Base-by-base conservation (phyloP, 129 eudicot species). In the Tanacetum coccineum region DNA sequence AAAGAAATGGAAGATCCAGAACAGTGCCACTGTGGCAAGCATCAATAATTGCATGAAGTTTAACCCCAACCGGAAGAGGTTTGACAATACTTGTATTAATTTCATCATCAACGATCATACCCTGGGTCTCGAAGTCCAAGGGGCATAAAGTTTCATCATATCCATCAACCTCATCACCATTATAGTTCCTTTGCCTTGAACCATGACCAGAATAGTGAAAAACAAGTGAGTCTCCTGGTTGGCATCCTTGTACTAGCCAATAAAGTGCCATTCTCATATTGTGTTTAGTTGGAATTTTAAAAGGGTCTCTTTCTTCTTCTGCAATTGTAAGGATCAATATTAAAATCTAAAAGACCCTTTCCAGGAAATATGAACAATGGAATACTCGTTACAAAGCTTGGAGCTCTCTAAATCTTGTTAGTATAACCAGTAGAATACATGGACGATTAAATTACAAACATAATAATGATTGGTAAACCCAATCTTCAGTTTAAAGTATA, bases 181-280 rank as follows among this genome's bases (percentile, higher is more conserved):
- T 53, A 14, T 66, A 59, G 72, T 87, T 85, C 48, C 58, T 71
- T 59, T 64, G 79, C 20, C 80, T 79, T 47, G 82, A 76, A 50
- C 90, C 90, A 50, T 87, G 95, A 3, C 95, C 95, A 9, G 95
- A 84, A 69, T 72, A 87, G 76, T 79, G 79, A 62, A 87, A 84
- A 4, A 87, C 72, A 75, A 87, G 78, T 2, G 95, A 87, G 73
- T 87, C 95, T 45, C 90, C 90, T 55, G 85, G 66, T 55, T 74
- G 90, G 58, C 87, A 76, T 13, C 79, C 78, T 60, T 84, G 82
- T 9, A 84, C 87, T 36, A 87, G 79, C 95, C 94, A 85, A 59
- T 32, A 66, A 61, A 82, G 78, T 48, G 85, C 85, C 81, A 76
- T 76, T 50, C 60, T 70, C 59, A 81, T 81, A 60, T 81, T 81